Percentiles rank a stretch among this genome's conserved stretches.
These are phyloP conservation scores for Bipolaris victoriae DNA, from an alignment of 2,329 filamentous ascomycete species.

Conservation along the genomic window DNA sequence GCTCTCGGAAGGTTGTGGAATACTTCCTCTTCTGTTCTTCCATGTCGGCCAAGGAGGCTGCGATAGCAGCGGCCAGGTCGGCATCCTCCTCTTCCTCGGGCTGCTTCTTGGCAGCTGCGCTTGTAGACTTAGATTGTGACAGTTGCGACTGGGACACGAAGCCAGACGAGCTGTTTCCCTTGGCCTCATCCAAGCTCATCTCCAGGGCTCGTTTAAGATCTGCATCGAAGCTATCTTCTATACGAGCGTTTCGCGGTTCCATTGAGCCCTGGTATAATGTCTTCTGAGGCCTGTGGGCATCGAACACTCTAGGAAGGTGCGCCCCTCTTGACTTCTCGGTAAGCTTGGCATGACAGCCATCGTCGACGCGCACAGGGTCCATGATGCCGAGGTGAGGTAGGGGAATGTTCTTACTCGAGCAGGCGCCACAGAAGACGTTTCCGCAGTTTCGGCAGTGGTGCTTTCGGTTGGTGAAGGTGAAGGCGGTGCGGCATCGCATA, in stretches of 20 bases:
- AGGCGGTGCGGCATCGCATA: conserved; percentile 94
- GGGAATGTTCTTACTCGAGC: conserved; percentile 85
- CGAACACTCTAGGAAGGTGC: conserved; percentile 53
- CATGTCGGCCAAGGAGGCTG: conserved; percentile 93
- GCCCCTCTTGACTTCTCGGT: conserved; percentile 69
- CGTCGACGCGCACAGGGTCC: conserved; percentile 90
- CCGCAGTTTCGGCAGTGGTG: conserved; percentile 98
- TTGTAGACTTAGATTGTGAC: conserved; percentile 46
- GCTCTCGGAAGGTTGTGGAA: conserved; percentile 80
- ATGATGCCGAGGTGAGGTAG: conserved; percentile 92
- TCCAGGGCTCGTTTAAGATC: conserved; percentile 91
- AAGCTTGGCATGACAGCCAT: conserved; percentile 90
- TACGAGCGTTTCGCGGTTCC: conserved; percentile 87
- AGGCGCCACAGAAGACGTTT: conserved; percentile 95
- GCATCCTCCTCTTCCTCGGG: conserved; percentile 84
- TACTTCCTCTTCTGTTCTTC: conserved; percentile 96
- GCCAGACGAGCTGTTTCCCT: conserved; percentile 71
- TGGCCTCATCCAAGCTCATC: conserved; percentile 95
- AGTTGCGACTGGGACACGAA: conserved; percentile 71
- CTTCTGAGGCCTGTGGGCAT: conserved; percentile 62
- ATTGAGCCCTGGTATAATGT: conserved; percentile 71
- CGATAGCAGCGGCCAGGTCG: conserved; percentile 92
- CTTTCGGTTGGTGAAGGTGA: conserved; percentile 97
- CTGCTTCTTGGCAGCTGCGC: conserved; percentile 44
- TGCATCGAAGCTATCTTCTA: conserved; percentile 92